Conservation (phyloP, 768 basidiomycete species). For the Kwoniella bestiolae region DNA sequence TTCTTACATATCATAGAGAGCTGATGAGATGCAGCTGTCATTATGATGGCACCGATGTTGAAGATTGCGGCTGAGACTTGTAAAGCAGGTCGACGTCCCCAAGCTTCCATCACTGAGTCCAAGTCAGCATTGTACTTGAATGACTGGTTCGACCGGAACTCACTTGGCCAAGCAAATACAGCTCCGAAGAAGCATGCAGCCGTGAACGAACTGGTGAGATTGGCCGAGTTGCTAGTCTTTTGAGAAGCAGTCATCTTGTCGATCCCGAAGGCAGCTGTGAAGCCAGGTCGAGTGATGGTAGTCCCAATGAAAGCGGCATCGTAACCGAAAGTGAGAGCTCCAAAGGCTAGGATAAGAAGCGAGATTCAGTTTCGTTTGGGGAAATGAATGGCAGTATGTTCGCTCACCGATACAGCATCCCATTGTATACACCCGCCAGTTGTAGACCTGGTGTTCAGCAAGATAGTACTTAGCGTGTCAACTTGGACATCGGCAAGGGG, state of each 20-base stretch:
- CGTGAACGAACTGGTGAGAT: slow-evolving; percentile 62
- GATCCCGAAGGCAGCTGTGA: slow-evolving; percentile 59
- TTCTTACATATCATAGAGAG: slow-evolving; percentile 59
- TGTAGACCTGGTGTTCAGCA: slow-evolving; percentile 52
- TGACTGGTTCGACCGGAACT: not conserved
- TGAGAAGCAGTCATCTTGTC: slow-evolving; percentile 52
- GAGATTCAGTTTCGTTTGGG: slow-evolving; percentile 33
- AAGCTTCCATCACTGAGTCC: slow-evolving; percentile 56
- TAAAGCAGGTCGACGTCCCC: slow-evolving; percentile 59
- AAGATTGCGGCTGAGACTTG: slow-evolving; percentile 58
- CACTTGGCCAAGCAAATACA: slow-evolving; percentile 32
- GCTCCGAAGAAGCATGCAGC: slow-evolving; percentile 59
- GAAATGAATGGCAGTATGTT: not conserved
- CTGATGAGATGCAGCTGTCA: slow-evolving; percentile 42
- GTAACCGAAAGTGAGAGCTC: slow-evolving; percentile 58
- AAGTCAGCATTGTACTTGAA: not conserved
- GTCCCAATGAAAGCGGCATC: slow-evolving; percentile 63
- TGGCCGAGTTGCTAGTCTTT: slow-evolving; percentile 59
- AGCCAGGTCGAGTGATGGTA: slow-evolving; percentile 56
- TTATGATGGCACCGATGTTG: slow-evolving; percentile 59
- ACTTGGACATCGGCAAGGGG: not conserved
- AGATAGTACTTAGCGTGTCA: too few species aligned
- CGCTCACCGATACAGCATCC: slow-evolving; percentile 18
- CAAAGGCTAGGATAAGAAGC: slow-evolving; percentile 56
- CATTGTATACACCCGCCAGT: slow-evolving; percentile 59